Evolutionary conservation across 2,329 filamentous ascomycete species (phyloP).

Genomic region (Calonectria pauciramosa): DNA sequence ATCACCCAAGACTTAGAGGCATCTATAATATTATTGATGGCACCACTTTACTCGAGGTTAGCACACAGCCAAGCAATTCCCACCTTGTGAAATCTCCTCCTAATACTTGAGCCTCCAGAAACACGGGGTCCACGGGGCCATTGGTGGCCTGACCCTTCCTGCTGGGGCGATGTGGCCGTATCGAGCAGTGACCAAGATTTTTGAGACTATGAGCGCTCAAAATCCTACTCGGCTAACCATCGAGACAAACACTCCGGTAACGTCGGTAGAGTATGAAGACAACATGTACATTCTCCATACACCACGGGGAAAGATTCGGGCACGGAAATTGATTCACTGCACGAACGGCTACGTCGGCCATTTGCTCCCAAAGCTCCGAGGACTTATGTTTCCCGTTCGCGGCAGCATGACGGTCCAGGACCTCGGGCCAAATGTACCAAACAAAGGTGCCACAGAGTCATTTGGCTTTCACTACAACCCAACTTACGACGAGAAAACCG

Average conservation of each 20-base stretch:
- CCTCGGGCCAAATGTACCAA: not conserved
- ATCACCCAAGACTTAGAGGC: not conserved
- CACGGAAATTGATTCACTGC: constrained; percentile 66
- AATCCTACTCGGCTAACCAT: constrained; percentile 50
- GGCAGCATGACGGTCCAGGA: constrained; percentile 55
- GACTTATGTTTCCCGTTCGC: constrained; percentile 57
- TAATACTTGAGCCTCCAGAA: constrained; percentile 17
- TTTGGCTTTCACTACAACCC: not conserved
- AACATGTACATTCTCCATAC: constrained; percentile 60
- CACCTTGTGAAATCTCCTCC: too few species aligned
- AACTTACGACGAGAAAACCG: not conserved
- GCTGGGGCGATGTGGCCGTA: constrained; percentile 65
- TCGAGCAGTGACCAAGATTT: constrained; percentile 58
- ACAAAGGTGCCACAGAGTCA: not conserved
- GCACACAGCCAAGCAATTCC: too few species aligned
- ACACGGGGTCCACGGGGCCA: constrained; percentile 39
- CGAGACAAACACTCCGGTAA: constrained; percentile 52
- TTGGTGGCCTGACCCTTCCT: constrained; percentile 54
- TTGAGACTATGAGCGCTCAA: constrained; percentile 51
- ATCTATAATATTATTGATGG: not conserved
- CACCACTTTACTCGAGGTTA: not conserved
- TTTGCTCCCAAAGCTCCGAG: constrained; percentile 61
- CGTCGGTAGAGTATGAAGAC: constrained; percentile 39
- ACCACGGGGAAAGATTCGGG: constrained; percentile 56
- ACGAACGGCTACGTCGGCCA: constrained; percentile 67